Evolutionary conservation across 2,329 filamentous ascomycete genomes (phyloP), one percentile per base, ranked within the genome.

Genomic region (Leptographium flavum): DNA sequence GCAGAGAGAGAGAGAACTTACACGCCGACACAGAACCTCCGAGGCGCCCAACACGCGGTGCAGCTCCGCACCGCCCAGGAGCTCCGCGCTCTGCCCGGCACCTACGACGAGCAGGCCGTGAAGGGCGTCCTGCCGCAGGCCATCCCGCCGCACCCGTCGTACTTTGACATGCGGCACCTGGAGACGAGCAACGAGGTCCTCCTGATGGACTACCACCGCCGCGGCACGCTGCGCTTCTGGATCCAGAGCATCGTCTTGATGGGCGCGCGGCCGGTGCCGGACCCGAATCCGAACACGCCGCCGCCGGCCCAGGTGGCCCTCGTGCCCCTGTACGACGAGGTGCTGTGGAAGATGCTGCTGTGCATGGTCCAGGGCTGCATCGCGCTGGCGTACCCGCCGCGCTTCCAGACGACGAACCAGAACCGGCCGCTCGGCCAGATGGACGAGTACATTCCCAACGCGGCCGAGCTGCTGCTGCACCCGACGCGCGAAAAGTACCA

Each of bases 291-390:
- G n/a, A n/a, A n/a, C n/a, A n/a, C n/a, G n/a, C n/a, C n/a, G n/a
- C n/a, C n/a, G n/a, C n/a, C n/a, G n/a, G n/a, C n/a, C n/a, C n/a
- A n/a, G n/a, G n/a, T n/a, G 27, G 27, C 8, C 27, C 3, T 9
- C 5, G 8, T 28, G 3, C 15, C 19, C 10, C 35, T 50, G 3
- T 42, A 46, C 2, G 25, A 39, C 5, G 39, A 45, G 9, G 38
- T 38, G 3, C 46, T 51, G 11, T 55, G 53, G 53, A 45, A 42
- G 2, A 42, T 52, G 30, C 41, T 53, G 7, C 36, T 40, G 22
- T 54, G 52, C 35, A 37, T 55, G 14, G 46, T 47, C 11, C 42
- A 50, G 14, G 52, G 27, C 5, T 52, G 50, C 39, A 36, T 50
- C n/a, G 43, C 49, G 10, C 45, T 55, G 48, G 25, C 49, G 17